These are phyloP conservation scores for Paraglomus brasilianum DNA, from an alignment of 192 early-diverging fungal species.

Conservation along the genomic window DNA sequence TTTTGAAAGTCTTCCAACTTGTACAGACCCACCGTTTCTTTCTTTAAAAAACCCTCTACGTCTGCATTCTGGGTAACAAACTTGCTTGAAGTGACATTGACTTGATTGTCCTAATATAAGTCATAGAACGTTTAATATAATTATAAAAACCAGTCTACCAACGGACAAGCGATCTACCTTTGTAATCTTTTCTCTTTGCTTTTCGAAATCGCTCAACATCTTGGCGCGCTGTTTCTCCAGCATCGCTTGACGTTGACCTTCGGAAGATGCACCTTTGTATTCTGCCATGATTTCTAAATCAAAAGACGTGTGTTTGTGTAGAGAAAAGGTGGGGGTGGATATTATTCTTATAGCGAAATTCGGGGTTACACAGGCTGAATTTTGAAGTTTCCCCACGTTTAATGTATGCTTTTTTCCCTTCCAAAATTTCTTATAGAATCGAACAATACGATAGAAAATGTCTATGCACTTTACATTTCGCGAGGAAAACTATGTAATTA, in stretches of 20 bases:
- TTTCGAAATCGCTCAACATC: constrained; percentile 69
- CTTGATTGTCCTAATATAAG: constrained; percentile 57
- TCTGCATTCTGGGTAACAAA: constrained; percentile 76
- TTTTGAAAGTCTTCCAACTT: constrained; percentile 87
- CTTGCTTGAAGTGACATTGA: constrained; percentile 67
- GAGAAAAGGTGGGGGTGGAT: too few relatives aligned
- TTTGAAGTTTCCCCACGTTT: too few relatives aligned
- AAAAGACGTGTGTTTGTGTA: neutral
- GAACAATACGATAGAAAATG: constrained; percentile 5
- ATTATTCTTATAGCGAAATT: too few relatives aligned
- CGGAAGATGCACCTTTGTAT: constrained; percentile 47
- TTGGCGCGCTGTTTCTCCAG: constrained; percentile 70
- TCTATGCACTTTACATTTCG: constrained; percentile 50
- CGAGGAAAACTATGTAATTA: constrained; percentile 83
- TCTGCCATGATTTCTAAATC: constrained; percentile 42
- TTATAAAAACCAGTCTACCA: constrained; percentile 4
- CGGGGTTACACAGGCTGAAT: too few relatives aligned
- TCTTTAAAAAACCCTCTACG: constrained; percentile 82
- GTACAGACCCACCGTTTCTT: constrained; percentile 87
- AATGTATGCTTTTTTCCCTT: too few relatives aligned
- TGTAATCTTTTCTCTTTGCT: constrained; percentile 68
- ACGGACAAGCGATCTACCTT: constrained; percentile 42
- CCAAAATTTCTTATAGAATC: too few relatives aligned
- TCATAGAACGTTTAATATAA: neutral
- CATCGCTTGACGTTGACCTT: constrained; percentile 58